A percentile compares a stretch with the other conserved stretches of the same genome.
Evolutionary conservation across 192 early-diverging fungal species (phyloP).

Genomic region (Coemansia sp.): DNA sequence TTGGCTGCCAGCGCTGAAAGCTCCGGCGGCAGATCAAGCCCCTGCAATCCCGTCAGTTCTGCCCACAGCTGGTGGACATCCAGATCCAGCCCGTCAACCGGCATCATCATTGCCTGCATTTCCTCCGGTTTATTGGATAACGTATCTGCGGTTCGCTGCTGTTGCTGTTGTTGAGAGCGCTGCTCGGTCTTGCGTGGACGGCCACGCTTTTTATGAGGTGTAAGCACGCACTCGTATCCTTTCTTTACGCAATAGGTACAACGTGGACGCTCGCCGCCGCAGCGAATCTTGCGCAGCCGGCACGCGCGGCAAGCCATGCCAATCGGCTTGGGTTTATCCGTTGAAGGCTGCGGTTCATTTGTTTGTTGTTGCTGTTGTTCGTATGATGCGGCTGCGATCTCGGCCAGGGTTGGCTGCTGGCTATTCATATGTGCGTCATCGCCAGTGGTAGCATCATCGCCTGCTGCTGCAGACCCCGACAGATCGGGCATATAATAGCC

Average conservation of each 20-base stretch:
- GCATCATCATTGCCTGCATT: background rate
- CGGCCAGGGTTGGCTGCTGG: constrained; percentile 8
- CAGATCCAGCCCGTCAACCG: constrained; percentile 20
- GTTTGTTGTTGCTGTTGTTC: too few species aligned
- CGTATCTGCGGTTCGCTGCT: too few species aligned
- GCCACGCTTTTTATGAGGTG: constrained; percentile 52
- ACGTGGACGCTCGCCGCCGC: constrained; percentile 49
- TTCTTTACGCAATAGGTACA: constrained; percentile 52
- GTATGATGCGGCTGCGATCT: constrained; percentile 7
- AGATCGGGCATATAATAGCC: constrained; percentile 4
- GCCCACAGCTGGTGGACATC: constrained; percentile 44
- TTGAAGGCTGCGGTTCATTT: too few species aligned
- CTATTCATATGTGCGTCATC: background rate
- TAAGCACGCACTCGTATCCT: constrained; percentile 44
- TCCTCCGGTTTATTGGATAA: background rate
- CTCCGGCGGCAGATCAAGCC: constrained; percentile 32
- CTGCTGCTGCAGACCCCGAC: background rate
- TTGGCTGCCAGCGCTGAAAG: constrained; percentile 31
- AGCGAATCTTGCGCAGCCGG: constrained; percentile 50
- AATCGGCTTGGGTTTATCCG: too few species aligned
- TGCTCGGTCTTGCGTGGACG: constrained; percentile 36
- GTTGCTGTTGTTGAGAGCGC: background rate
- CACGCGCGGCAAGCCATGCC: constrained; percentile 53
- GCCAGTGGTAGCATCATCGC: too few species aligned
- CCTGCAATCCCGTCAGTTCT: constrained; percentile 39